Evolutionary conservation across 2,329 filamentous ascomycete genomes (phyloP), one percentile per base, ranked within the genome.

Genomic region (Fusarium buharicum): DNA sequence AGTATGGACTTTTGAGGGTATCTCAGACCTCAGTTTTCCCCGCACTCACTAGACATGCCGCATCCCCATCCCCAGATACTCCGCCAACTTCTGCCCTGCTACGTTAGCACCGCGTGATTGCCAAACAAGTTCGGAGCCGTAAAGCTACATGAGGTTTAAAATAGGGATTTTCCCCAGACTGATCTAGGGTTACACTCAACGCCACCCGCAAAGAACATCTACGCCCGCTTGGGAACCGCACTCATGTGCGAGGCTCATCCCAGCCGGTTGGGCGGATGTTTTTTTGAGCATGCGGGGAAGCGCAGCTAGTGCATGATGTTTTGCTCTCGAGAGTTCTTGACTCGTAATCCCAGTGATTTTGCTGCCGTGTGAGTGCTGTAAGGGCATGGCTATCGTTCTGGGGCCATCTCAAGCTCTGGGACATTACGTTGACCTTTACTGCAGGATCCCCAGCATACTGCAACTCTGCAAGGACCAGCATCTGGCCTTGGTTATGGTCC

Each of bases 201-300:
- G 49, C 58, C 57, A 45, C 55, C 46, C 38, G 28, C 27, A 44
- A 50, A 31, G 41, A 5, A 38, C 46, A 50, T 62, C 48, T 46
- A 44, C 49, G 36, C 50, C 55, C 58, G 47, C 49, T 53, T 62
- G 53, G 49, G 52, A 50, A 49, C 57, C 41, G 54, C 44, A 43
- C 33, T 64, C 50, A 40, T 43, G 43, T 55, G 59, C 68, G 58
- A 49, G 67, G 67, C 61, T 62, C 34, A 68, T 52, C 68, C 61
- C 59, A 60, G 64, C 56, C 67, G 67, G 68, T 22, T 70, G 52
- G 67, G 55, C 62, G 68, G 68, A 69, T 55, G 53, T 39, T 37
- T 44, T 40, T 47, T 59, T 45, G 54, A 31, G 60, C 66, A 67
- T 70, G 68, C 68, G 68, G 68, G 68, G 68, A 66, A 70, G 53